Base-by-base conservation (phyloP, 768 basidiomycete genomes). In the Chalciporus sphaerocephalus region DNA sequence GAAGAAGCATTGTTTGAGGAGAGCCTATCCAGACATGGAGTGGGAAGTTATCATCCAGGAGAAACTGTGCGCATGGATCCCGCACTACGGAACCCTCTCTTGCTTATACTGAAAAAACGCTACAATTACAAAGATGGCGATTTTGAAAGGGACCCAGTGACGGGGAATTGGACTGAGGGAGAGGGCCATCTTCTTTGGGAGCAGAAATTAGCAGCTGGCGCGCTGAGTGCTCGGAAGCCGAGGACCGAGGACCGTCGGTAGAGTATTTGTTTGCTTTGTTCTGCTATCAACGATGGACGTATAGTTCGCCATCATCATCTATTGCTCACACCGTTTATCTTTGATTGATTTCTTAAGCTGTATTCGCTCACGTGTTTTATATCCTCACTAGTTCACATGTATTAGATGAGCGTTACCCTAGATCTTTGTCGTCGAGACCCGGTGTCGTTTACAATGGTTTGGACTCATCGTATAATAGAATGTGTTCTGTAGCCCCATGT, bases 1-100 rank as follows among this genome's bases (percentile, higher is more conserved):
- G 87, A 89, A 36, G 82, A 92, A 66, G 89, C 89, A 4, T 78
- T 92, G 6, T 92, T 92, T 58, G 89, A 92, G 58, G 89, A 91
- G 67, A 85, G 83, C 57, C 74, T 92, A 7, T 62, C 88, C 10
- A 80, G 87, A 17, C 87, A 92, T 49, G 75, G 73, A 5, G 87
- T 92, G 13, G 89, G 89, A 20, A 83, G 83, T 60, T 92, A 91
- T 57, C 79, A 79, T 50, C 90, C 89, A 0, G 90, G 89, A 42
- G 90, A 91, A 62, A 82, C 65, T 45, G 89, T 92, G 40, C 83
- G 89, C 58, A 92, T 92, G 88, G 89, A 92, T 57, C 89, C 89
- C 9, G 87, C 85, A 27, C 69, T 92, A 47, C 79, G 89, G 32
- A 91, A 91, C 50, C 86, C 88, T 22, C 75, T 92, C 36, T 73